Evolutionary conservation across 2,329 filamentous ascomycete species (phyloP).

Genomic region (Emericellopsis atlantica): DNA sequence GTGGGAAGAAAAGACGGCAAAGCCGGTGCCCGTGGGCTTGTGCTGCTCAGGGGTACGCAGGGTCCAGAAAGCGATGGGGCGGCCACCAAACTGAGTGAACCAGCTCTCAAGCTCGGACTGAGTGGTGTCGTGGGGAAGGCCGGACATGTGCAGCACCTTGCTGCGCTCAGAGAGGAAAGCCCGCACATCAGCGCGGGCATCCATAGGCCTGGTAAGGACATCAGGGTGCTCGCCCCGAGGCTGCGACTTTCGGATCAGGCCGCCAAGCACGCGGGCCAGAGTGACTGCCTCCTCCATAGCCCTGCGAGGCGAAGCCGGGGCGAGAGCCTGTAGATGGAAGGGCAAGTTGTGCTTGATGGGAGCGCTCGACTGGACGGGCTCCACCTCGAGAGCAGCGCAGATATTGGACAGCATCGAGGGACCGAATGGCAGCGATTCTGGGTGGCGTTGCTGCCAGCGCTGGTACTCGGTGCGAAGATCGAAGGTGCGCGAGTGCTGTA

Average conservation of each 20-base stretch:
- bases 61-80: constrained; percentile 98
- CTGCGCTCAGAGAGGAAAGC: constrained; percentile 93
- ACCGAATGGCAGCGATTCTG: constrained; percentile 91
- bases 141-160: constrained; percentile 97
- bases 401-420: constrained; percentile 95
- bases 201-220: constrained; percentile 89
- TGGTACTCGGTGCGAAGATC: constrained; percentile 96
- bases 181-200: constrained; percentile 89
- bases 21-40: constrained; percentile 97
- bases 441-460: constrained; percentile 96
- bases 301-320: constrained; percentile 85
- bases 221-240: constrained; percentile 88
- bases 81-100: constrained; percentile 97
- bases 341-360: constrained; percentile 98
- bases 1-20: constrained; percentile 96
- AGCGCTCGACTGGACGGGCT: constrained; percentile 92
- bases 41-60: constrained; percentile 95
- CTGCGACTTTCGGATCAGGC: constrained; percentile 91
- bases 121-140: constrained; percentile 92
- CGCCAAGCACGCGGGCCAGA: constrained; percentile 79
- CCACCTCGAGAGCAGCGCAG: constrained; percentile 93
- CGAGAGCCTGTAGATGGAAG: constrained; percentile 92
- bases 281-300: constrained; percentile 98
- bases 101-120: constrained; percentile 98
- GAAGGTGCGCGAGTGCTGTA: constrained; percentile 96